These are phyloP conservation scores for Colletotrichum coccodes DNA, from an alignment of 2,329 filamentous ascomycete genomes.

Conservation along the genomic window DNA sequence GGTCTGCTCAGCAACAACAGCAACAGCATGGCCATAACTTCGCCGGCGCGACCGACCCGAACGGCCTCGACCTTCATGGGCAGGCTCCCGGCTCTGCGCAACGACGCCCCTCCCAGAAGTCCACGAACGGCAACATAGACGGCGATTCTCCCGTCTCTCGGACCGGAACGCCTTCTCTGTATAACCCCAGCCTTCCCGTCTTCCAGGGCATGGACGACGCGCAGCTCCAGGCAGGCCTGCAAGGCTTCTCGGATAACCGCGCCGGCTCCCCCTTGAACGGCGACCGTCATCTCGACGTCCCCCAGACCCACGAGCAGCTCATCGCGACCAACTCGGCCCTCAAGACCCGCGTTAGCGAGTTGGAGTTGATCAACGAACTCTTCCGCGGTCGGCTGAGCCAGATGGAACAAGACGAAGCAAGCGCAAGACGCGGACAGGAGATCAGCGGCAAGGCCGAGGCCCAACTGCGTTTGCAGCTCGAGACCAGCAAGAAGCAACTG, in stretches of 20 bases:
- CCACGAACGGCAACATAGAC: conserved; percentile 77
- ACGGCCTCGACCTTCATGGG: conserved; percentile 68
- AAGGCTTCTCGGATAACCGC: conserved; percentile 64
- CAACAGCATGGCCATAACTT: conserved; percentile 50
- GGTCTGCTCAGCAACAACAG: conserved; percentile 33
- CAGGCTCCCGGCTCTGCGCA: conserved; percentile 62
- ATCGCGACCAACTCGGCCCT: conserved; percentile 83
- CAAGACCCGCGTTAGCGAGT: conserved; percentile 94
- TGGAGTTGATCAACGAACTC: conserved; percentile 92
- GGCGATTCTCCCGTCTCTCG: conserved; percentile 84
- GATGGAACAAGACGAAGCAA: conserved; percentile 80
- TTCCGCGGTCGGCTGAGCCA: conserved; percentile 82
- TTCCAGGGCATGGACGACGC: conserved; percentile 83
- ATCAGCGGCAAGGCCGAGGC: conserved; percentile 65
- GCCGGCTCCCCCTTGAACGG: conserved; percentile 61
- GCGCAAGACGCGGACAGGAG: conserved; percentile 69
- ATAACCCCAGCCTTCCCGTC: conserved; percentile 78
- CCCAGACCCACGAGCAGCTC: conserved; percentile 83
- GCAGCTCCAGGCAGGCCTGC: conserved; percentile 68
- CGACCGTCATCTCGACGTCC: conserved; percentile 74
- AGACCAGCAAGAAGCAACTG: conserved; percentile 63
- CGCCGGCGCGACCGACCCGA: conserved; percentile 54
- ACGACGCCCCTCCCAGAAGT: conserved; percentile 75
- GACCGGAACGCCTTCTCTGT: conserved; percentile 80
- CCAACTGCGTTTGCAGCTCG: conserved; percentile 66